A percentile compares a stretch with the other conserved stretches of the same genome.
Conservation (phyloP, 2,329 filamentous ascomycete genomes). For the Penicillium sp. region DNA sequence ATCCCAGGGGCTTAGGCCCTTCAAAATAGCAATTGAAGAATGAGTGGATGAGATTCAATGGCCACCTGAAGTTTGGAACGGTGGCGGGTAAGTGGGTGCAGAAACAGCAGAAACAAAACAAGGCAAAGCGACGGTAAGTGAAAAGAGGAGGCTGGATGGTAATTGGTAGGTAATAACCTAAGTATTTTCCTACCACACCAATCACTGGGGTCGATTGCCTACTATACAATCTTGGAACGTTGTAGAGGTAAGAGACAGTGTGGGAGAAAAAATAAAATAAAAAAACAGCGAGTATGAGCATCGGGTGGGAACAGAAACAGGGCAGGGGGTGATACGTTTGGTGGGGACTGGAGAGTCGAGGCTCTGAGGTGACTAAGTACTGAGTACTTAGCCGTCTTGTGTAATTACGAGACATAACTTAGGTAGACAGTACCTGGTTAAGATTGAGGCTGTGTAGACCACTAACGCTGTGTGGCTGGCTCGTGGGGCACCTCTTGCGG, state of each 20-base stretch:
- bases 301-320: constrained; percentile 8
- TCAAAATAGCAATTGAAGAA: constrained; percentile 31
- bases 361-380: constrained; percentile 21
- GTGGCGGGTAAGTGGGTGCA: constrained; percentile 1
- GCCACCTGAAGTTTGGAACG: constrained; percentile 17
- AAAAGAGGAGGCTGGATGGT: not conserved
- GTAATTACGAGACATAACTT: accelerated
- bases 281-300: not conserved
- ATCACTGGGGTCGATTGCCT: not conserved
- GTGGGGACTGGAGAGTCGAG: constrained; percentile 21
- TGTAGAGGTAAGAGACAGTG: not conserved
- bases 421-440: constrained; percentile 17
- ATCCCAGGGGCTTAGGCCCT: constrained; percentile 18
- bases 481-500: constrained; percentile 14
- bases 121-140: constrained; percentile 7
- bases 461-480: constrained; percentile 23
- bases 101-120: not conserved
- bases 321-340: constrained; percentile 8
- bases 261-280: not conserved
- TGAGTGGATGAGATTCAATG: constrained; percentile 19
- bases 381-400: constrained; percentile 1
- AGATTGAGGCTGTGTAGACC: constrained; percentile 28
- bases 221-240: not conserved
- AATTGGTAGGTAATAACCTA: not conserved
- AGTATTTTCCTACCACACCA: not conserved